These are phyloP conservation scores for Colletotrichum melonis DNA, from an alignment of 2,329 filamentous ascomycete genomes.

Conservation along the genomic window DNA sequence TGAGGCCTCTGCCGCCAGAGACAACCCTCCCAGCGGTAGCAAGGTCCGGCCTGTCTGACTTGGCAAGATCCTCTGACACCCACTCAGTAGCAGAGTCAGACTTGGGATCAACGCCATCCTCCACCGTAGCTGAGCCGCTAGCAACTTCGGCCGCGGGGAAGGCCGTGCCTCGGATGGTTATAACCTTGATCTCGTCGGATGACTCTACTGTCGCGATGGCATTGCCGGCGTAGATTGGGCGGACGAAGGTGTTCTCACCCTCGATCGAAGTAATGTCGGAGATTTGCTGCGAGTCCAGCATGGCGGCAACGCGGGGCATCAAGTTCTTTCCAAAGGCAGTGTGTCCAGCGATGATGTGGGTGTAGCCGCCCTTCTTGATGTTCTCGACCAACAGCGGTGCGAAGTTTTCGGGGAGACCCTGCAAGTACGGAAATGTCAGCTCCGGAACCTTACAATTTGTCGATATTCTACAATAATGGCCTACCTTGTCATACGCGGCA, in stretches of 20 bases:
- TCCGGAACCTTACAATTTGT: background rate
- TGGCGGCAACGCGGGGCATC: slow-evolving; percentile 88
- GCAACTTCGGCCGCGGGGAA: slow-evolving; percentile 81
- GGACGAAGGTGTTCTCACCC: slow-evolving; percentile 92
- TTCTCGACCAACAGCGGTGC: slow-evolving; percentile 95
- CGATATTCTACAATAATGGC: background rate
- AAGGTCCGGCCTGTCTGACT: slow-evolving; percentile 93
- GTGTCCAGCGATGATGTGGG: slow-evolving; percentile 90
- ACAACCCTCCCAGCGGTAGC: slow-evolving; percentile 91
- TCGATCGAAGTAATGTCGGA: slow-evolving; percentile 91
- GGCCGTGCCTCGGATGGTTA: slow-evolving; percentile 93
- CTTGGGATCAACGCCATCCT: slow-evolving; percentile 88
- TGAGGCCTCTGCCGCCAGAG: slow-evolving; percentile 92
- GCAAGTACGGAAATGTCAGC: background rate
- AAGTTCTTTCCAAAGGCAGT: slow-evolving; percentile 97
- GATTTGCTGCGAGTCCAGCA: slow-evolving; percentile 92
- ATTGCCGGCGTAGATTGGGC: slow-evolving; percentile 97
- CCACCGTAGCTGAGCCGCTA: slow-evolving; percentile 79
- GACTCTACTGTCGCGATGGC: slow-evolving; percentile 97
- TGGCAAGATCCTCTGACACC: slow-evolving; percentile 92
- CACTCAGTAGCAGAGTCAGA: slow-evolving; percentile 80
- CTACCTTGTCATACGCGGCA: slow-evolving; percentile 91
- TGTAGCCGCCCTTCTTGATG: slow-evolving; percentile 94
- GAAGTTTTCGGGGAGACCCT: slow-evolving; percentile 93
- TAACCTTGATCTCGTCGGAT: slow-evolving; percentile 83